Conservation (phyloP, 2,329 filamentous ascomycete genomes). For the Epichloe sylvatica region DNA sequence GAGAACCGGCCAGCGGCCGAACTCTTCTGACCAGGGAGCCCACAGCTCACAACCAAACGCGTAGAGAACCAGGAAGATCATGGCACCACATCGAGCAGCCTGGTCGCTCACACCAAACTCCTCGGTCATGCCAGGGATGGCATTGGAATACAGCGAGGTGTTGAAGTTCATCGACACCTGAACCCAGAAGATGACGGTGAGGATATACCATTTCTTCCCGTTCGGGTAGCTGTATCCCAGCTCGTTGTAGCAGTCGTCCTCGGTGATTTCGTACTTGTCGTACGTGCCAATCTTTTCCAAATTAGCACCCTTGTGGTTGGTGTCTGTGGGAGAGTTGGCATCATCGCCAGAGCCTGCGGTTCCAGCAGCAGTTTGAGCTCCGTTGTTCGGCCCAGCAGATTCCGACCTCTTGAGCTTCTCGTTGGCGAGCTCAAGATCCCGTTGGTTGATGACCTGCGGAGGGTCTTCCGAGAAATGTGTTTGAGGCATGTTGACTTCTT, state of each 20-base stretch:
- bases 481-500: constrained; percentile 14
- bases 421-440: constrained; percentile 23
- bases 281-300: constrained; percentile 24
- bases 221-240: constrained; percentile 47
- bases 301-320: constrained; percentile 20
- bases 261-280: constrained; percentile 33
- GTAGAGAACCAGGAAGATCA: constrained; percentile 66
- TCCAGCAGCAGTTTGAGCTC: constrained; percentile 1
- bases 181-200: constrained; percentile 59
- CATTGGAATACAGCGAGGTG: constrained; percentile 60
- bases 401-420: constrained; percentile 21
- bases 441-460: constrained; percentile 23
- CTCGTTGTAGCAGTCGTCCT: constrained; percentile 49
- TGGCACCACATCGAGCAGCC: constrained; percentile 57
- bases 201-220: constrained; percentile 58
- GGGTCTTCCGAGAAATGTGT: constrained; percentile 24
- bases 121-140: constrained; percentile 47
- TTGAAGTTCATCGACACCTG: constrained; percentile 72
- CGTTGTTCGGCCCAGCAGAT: constrained; percentile 3
- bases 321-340: constrained; percentile 4
- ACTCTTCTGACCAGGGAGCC: constrained; percentile 78
- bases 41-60: constrained; percentile 79
- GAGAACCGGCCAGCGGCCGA: constrained; percentile 63
- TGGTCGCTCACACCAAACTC: constrained; percentile 56
- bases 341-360: constrained; percentile 5